Evolutionary conservation across 768 basidiomycete species (phyloP), one percentile per base, ranked within the genome.

Genomic region (Ephemerocybe angulata): DNA sequence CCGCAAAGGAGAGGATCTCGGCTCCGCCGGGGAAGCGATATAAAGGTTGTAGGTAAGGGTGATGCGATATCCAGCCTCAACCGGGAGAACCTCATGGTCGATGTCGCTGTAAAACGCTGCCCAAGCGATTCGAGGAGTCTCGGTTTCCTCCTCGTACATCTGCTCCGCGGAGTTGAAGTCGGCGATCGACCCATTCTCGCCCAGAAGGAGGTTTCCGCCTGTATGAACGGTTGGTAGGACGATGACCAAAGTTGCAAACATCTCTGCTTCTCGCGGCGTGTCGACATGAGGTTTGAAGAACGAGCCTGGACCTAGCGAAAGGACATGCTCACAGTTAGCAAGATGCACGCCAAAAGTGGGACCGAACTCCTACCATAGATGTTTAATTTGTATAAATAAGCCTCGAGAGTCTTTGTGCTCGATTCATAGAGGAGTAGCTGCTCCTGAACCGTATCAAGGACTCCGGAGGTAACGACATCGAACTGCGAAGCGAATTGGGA

Each of bases 231-330:
- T 75, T 11, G 81, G 81, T 47, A 80, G 72, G n/a, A 78, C 70
- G 28, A 82, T 58, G 1, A 82, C 74, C 10, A 85, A 70, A 1
- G 82, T 81, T 1, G 78, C 81, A 33, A 84, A 76, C 73, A 82
- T 81, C 27, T 61, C 58, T 6, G 68, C 65, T 7, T 65, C 60
- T 8, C 74, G 72, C 4, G 77, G 78, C 0, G 80, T 80, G 54
- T 81, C 82, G 40, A 74, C 70, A 57, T 81, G 81, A 1, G 75
- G 40, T 58, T 79, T 79, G 70, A 81, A 82, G 60, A 79, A 81
- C 0, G 72, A 72, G 12, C 68, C 79, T 41, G 70, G 60, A 1
- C 69, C 77, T 78, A 46, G 17, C 24, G 24, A 15, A 33, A 10
- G 21, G 42, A n/a, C 21, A 2, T 6, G 25, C 27, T 28, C 40